phyloP scores from a whole-genome alignment of 257 asterid species.

The Catharanthus roseus region DNA sequence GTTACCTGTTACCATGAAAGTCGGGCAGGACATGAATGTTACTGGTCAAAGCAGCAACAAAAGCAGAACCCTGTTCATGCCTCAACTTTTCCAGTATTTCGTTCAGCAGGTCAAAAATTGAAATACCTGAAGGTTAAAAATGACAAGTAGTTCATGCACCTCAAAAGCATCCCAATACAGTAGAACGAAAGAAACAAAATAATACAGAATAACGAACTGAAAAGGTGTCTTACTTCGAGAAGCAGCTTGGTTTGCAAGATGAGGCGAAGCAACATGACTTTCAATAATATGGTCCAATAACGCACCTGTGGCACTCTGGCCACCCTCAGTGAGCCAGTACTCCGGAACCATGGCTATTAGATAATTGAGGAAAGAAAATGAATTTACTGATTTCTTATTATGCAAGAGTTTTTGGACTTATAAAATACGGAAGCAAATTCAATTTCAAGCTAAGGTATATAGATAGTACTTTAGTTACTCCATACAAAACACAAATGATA shows the following conservation, averaged over 20 bases:
- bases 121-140: constrained; percentile 43
- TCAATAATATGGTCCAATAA: constrained; percentile 72
- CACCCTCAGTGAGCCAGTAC: constrained; percentile 99
- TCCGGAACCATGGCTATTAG: constrained; percentile 88
- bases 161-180: neutral
- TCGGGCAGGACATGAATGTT: constrained; percentile 85
- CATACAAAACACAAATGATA: neutral
- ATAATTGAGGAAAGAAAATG: constrained; percentile 24
- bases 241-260: constrained; percentile 85
- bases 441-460: neutral
- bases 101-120: constrained; percentile 72
- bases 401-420: neutral
- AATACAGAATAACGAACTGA: neutral
- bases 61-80: constrained; percentile 54
- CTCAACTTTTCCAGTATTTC: constrained; percentile 63
- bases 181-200: neutral
- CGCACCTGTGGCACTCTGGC: constrained; percentile 97
- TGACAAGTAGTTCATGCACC: neutral
- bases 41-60: constrained; percentile 72
- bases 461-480: neutral
- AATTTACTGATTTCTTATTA: neutral
- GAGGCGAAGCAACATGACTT: constrained; percentile 77
- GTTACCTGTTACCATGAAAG: constrained; percentile 96
- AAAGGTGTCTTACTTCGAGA: constrained; percentile 54
- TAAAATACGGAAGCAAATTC: neutral